phyloP scores from a whole-genome alignment of 805 yeast genomes.

The Pichia occidentalis region DNA sequence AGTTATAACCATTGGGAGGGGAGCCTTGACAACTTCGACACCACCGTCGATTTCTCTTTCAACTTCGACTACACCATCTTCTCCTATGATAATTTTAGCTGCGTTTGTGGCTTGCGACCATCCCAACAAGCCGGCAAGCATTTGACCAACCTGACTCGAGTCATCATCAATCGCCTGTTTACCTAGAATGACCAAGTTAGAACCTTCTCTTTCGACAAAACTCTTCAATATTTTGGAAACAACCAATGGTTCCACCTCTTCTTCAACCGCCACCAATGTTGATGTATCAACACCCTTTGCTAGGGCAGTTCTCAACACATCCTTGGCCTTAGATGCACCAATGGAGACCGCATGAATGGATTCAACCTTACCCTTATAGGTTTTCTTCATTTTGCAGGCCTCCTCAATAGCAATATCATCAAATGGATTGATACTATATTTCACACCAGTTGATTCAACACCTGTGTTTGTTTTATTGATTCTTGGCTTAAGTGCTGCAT shows the following conservation, averaged over 20 bases:
- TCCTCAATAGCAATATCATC: constrained; percentile 97
- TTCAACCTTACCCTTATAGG: constrained; percentile 62
- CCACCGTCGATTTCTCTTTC: constrained; percentile 97
- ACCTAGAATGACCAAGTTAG: constrained; percentile 83
- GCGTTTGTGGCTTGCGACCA: constrained; percentile 99
- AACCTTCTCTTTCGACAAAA: constrained; percentile 59
- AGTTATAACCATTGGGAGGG: constrained; percentile 79
- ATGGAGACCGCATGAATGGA: constrained; percentile 85
- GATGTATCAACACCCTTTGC: constrained; percentile 94
- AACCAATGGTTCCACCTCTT: constrained; percentile 70
- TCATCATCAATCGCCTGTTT: constrained; percentile 98
- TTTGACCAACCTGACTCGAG: constrained; percentile 91
- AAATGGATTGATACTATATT: constrained; percentile 91
- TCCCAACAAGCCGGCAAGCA: constrained; percentile 84
- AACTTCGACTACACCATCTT: constrained; percentile 52
- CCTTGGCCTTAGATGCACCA: constrained; percentile 83
- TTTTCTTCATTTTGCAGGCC: constrained; percentile 71
- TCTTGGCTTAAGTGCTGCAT: constrained; percentile 88
- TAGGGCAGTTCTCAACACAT: constrained; percentile 77
- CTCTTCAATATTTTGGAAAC: constrained; percentile 81
- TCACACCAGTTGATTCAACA: constrained; percentile 81
- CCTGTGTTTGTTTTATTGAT: constrained; percentile 81
- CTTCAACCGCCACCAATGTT: constrained; percentile 71
- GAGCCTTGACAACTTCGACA: constrained; percentile 69
- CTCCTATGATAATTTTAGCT: constrained; percentile 63